Conservation (phyloP, 2,329 filamentous ascomycete species). For the Fusarium compactum region DNA sequence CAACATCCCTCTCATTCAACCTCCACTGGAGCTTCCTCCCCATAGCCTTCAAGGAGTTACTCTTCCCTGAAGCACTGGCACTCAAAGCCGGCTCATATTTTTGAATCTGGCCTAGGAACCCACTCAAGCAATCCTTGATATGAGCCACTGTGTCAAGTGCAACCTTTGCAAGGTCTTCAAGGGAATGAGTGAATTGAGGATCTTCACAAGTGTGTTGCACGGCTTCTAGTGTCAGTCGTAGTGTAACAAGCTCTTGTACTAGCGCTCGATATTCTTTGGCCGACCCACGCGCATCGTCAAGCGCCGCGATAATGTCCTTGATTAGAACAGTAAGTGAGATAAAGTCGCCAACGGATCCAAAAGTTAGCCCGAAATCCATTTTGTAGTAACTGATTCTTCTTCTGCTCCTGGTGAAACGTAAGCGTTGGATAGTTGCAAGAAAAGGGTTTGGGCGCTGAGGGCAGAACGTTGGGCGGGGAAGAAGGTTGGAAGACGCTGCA, state of each 20-base stretch:
- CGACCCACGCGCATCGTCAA: neutral
- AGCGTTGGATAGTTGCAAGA: neutral
- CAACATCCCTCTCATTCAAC: neutral
- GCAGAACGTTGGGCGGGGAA: neutral
- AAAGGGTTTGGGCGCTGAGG: neutral
- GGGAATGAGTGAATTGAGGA: neutral
- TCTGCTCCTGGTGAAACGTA: neutral
- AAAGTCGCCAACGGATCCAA: neutral
- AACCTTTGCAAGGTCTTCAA: neutral
- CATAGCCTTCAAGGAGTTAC: accelerated
- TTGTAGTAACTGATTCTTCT: neutral
- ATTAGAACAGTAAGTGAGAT: neutral
- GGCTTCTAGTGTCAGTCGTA: neutral
- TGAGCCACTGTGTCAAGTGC: neutral
- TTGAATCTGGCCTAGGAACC: neutral
- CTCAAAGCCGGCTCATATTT: neutral
- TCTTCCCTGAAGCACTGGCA: accelerated
- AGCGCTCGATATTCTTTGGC: neutral
- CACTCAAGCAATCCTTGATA: neutral
- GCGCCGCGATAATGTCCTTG: neutral
- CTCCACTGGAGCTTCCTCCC: neutral
- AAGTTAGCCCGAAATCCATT: neutral
- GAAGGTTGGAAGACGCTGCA: neutral
- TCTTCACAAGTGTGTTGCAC: neutral
- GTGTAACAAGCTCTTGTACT: neutral